Percentiles rank a stretch among this genome's conserved stretches.
Evolutionary conservation across 2,329 filamentous ascomycete genomes (phyloP).

Genomic region (Cytospora paraplurivora): DNA sequence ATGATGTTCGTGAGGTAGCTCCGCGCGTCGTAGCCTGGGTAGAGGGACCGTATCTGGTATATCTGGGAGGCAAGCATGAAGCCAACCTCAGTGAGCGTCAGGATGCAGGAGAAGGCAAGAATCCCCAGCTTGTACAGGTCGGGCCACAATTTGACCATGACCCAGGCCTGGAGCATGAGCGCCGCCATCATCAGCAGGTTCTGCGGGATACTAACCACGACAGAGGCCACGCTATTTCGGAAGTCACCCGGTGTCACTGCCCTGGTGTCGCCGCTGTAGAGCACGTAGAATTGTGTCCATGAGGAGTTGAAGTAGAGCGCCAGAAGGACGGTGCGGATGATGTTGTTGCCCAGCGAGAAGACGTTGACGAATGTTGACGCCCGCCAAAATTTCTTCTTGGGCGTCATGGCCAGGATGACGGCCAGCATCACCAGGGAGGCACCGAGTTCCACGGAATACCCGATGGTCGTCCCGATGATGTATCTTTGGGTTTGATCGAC

Average conservation of each 20-base stretch:
- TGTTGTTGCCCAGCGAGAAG: slow-evolving; percentile 60
- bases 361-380: slow-evolving; percentile 67
- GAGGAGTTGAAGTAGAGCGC: slow-evolving; percentile 61
- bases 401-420: slow-evolving; percentile 68
- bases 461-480: slow-evolving; percentile 52
- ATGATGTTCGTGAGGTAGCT: slow-evolving; percentile 26
- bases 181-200: slow-evolving; percentile 49
- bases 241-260: slow-evolving; percentile 46
- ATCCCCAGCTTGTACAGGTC: slow-evolving; percentile 37
- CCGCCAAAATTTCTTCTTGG: slow-evolving; percentile 63
- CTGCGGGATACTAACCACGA: slow-evolving; percentile 47
- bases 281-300: slow-evolving; percentile 63
- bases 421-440: slow-evolving; percentile 66
- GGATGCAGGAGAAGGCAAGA: slow-evolving; percentile 37
- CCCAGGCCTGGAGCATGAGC: slow-evolving; percentile 55
- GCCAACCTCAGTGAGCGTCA: slow-evolving; percentile 37
- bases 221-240: slow-evolving; percentile 42
- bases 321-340: slow-evolving; percentile 60
- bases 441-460: slow-evolving; percentile 72
- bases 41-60: slow-evolving; percentile 40
- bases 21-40: slow-evolving; percentile 29
- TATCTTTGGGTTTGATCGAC: slow-evolving; percentile 40
- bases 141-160: slow-evolving; percentile 54
- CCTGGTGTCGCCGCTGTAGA: slow-evolving; percentile 57
- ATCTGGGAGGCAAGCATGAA: slow-evolving; percentile 41